phyloP scores from a whole-genome alignment of 2,329 filamentous ascomycete species.

The Aureobasidium sp. region DNA sequence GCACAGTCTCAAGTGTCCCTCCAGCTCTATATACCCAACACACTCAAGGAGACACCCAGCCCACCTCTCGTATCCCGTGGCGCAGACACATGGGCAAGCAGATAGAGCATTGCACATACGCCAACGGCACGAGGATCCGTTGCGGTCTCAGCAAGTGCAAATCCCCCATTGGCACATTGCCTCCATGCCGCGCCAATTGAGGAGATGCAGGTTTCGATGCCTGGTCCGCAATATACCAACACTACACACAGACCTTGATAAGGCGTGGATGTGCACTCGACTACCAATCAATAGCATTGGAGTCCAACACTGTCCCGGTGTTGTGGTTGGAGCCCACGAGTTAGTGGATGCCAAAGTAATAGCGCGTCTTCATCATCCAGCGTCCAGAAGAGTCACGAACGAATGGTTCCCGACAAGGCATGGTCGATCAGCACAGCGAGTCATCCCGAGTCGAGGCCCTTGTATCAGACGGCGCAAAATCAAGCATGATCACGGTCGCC shows the following conservation, averaged over 20 bases:
- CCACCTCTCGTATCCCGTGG: neutral
- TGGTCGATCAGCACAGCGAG: neutral
- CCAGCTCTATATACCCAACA: slow-evolving; percentile 6
- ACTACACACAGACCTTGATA: slow-evolving; percentile 9
- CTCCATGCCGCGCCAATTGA: neutral
- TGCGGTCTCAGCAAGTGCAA: neutral
- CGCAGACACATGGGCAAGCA: neutral
- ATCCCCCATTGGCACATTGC: neutral
- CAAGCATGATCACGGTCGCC: neutral
- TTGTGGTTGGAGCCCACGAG: neutral
- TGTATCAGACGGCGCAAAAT: slow-evolving; percentile 6
- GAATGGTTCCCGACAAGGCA: neutral
- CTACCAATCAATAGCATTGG: slow-evolving; percentile 9
- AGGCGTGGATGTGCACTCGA: neutral
- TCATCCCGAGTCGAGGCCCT: neutral
- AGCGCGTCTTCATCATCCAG: slow-evolving; percentile 6
- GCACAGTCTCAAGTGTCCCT: neutral
- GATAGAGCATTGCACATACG: neutral
- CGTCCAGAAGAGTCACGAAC: slow-evolving; percentile 1
- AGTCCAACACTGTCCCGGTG: neutral
- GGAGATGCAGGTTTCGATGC: slow-evolving; percentile 1
- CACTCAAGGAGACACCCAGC: neutral
- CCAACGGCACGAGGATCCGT: slow-evolving; percentile 1
- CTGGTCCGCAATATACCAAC: slow-evolving; percentile 8
- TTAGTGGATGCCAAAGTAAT: neutral